These are phyloP conservation scores for Lactarius indigo DNA, from an alignment of 768 basidiomycete genomes.

Conservation along the genomic window DNA sequence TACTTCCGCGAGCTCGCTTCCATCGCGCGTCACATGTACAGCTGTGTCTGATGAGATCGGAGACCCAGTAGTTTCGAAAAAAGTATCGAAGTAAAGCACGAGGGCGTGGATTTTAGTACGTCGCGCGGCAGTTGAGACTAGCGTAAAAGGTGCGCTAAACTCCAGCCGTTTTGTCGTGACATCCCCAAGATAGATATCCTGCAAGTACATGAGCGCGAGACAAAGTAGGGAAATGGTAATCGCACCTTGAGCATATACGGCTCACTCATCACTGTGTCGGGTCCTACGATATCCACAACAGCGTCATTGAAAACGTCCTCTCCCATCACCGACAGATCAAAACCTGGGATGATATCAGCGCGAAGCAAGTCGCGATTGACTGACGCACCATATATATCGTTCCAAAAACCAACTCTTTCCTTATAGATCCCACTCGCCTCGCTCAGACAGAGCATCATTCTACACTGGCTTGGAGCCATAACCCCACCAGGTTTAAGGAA, in stretches of 20 bases:
- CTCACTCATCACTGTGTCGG: slow-evolving; percentile 60
- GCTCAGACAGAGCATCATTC: slow-evolving; percentile 80
- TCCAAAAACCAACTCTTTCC: slow-evolving; percentile 88
- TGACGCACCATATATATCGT: slow-evolving; percentile 78
- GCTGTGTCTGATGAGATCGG: slow-evolving; percentile 49
- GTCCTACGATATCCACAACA: slow-evolving; percentile 72
- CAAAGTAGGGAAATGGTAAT: neutral
- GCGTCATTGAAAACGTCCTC: slow-evolving; percentile 74
- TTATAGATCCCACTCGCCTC: slow-evolving; percentile 71
- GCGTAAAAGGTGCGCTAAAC: slow-evolving; percentile 72
- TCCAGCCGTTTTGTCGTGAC: slow-evolving; percentile 70
- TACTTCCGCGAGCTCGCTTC: slow-evolving; percentile 64
- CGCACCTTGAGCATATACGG: slow-evolving; percentile 66
- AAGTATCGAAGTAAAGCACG: slow-evolving; percentile 92
- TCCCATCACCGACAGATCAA: slow-evolving; percentile 83
- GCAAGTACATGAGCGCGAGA: neutral
- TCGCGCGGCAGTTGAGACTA: slow-evolving; percentile 59
- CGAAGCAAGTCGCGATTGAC: neutral
- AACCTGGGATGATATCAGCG: slow-evolving; percentile 49
- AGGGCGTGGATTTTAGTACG: slow-evolving; percentile 71
- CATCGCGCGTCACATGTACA: slow-evolving; percentile 57
- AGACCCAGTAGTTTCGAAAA: slow-evolving; percentile 66
- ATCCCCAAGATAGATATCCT: slow-evolving; percentile 75
- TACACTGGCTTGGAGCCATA: slow-evolving; percentile 88
- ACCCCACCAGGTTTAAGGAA: slow-evolving; percentile 76